These are phyloP conservation scores for Lichtheimia ramosa DNA, from an alignment of 371 early-diverging fungal species.

Conservation along the genomic window DNA sequence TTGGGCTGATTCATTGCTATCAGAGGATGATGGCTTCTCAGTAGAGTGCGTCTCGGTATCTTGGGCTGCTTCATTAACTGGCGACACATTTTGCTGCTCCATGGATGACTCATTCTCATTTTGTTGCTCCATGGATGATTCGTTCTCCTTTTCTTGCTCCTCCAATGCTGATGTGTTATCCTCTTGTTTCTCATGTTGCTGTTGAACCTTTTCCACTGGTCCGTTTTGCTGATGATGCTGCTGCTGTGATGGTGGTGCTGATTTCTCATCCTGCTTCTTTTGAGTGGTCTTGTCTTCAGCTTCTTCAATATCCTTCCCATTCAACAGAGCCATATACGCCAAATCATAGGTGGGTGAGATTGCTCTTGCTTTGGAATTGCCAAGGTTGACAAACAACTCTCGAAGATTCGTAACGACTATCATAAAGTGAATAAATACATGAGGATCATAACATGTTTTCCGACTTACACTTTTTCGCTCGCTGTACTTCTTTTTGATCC, in stretches of 20 bases:
- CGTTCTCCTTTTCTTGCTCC: too few species aligned
- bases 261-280: too few species aligned
- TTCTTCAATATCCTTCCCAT: slow-evolving; percentile 16
- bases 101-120: too few species aligned
- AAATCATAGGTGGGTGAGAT: slow-evolving; percentile 51
- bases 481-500: slow-evolving; percentile 48
- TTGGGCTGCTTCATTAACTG: too few species aligned
- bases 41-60: too few species aligned
- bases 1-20: too few species aligned
- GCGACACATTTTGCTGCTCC: too few species aligned
- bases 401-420: slow-evolving; percentile 46
- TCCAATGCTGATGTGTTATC: background rate
- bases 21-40: too few species aligned
- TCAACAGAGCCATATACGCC: slow-evolving; percentile 55
- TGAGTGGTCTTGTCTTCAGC: background rate
- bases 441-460: background rate
- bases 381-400: slow-evolving; percentile 39
- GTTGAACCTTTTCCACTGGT: too few species aligned
- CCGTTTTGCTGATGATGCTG: background rate
- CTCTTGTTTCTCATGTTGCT: background rate
- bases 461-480: slow-evolving; percentile 49
- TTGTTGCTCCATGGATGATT: too few species aligned
- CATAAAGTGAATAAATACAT: background rate
- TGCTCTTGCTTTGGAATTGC: slow-evolving; percentile 31
- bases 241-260: background rate